Percentiles rank a stretch among this genome's conserved stretches.
These are phyloP conservation scores for Torulaspora franciscae DNA, from an alignment of 805 yeast genomes.

Conservation along the genomic window DNA sequence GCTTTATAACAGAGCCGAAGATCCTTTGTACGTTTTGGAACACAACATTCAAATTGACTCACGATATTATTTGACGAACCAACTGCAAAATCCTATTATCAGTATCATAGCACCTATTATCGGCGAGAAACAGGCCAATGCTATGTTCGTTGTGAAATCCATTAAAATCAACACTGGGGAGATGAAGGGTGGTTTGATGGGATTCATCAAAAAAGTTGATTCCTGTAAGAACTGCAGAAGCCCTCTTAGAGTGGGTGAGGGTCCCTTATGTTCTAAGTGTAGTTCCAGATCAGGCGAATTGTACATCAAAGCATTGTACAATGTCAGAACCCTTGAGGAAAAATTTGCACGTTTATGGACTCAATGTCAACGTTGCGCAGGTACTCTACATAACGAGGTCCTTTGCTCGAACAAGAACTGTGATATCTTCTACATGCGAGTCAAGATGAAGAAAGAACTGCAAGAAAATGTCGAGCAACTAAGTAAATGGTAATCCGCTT, in stretches of 20 bases:
- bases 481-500: conserved; percentile 37
- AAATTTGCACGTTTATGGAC: conserved; percentile 92
- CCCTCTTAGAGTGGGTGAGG: conserved; percentile 61
- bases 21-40: conserved; percentile 88
- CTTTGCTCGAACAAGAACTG: conserved; percentile 94
- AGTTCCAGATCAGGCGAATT: conserved; percentile 64
- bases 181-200: conserved; percentile 85
- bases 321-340: conserved; percentile 72
- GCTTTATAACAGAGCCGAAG: conserved; percentile 94
- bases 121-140: conserved; percentile 78
- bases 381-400: conserved; percentile 92
- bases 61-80: conserved; percentile 88
- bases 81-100: conserved; percentile 82
- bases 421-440: conserved; percentile 96
- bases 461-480: conserved; percentile 38
- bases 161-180: conserved; percentile 43
- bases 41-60: conserved; percentile 92
- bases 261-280: conserved; percentile 81
- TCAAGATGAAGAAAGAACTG: conserved; percentile 41
- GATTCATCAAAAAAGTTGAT: conserved; percentile 83
- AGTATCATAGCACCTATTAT: conserved; percentile 93
- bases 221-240: conserved; percentile 84
- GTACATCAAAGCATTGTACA: conserved; percentile 75
- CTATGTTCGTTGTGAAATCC: conserved; percentile 57
- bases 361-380: conserved; percentile 96